phyloP scores from a whole-genome alignment of 2,329 filamentous ascomycete genomes.

The Aspergillus fructus region DNA sequence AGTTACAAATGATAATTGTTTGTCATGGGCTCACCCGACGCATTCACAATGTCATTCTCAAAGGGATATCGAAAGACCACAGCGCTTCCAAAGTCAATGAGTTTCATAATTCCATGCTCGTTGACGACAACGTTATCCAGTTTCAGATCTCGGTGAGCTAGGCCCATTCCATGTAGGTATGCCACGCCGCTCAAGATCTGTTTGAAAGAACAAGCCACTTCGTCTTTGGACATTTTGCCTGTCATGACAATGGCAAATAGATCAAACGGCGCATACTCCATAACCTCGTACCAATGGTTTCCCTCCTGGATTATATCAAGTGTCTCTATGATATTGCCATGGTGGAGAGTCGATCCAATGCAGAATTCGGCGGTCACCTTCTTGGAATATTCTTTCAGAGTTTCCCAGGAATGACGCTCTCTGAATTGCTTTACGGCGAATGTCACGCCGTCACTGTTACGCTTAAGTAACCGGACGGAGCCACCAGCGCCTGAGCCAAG shows the following conservation, averaged over 20 bases:
- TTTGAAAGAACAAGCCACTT: slow-evolving; percentile 85
- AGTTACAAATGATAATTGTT: neutral
- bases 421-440: slow-evolving; percentile 98
- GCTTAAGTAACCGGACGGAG: slow-evolving; percentile 90
- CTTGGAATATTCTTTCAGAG: slow-evolving; percentile 93
- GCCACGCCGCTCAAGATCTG: slow-evolving; percentile 94
- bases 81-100: slow-evolving; percentile 97
- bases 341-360: slow-evolving; percentile 92
- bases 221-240: slow-evolving; percentile 89
- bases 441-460: slow-evolving; percentile 85
- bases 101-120: slow-evolving; percentile 96
- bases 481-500: slow-evolving; percentile 92
- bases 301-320: slow-evolving; percentile 95
- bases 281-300: slow-evolving; percentile 94
- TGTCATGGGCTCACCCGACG: slow-evolving; percentile 63
- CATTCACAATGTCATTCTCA: slow-evolving; percentile 79
- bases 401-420: slow-evolving; percentile 87
- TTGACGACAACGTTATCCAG: slow-evolving; percentile 98
- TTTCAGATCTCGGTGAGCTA: slow-evolving; percentile 93
- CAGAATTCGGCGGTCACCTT: slow-evolving; percentile 98
- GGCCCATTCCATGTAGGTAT: slow-evolving; percentile 90
- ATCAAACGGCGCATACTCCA: slow-evolving; percentile 97
- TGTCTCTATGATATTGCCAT: slow-evolving; percentile 98
- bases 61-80: slow-evolving; percentile 98
- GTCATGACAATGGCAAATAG: slow-evolving; percentile 99